Base-by-base conservation (phyloP, 2,329 filamentous ascomycete genomes). In the Bipolaris gigantea region DNA sequence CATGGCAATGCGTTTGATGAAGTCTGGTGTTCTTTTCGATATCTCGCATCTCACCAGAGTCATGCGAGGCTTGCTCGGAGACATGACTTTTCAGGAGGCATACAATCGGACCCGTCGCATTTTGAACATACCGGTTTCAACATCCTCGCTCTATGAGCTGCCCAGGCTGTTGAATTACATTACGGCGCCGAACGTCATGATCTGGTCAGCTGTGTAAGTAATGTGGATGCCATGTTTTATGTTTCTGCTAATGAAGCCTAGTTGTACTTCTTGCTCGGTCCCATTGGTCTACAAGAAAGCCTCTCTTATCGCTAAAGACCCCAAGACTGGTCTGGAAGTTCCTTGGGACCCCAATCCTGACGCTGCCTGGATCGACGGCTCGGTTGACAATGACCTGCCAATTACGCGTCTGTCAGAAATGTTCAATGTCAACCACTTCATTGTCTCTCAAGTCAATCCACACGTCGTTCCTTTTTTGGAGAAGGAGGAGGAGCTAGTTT, bases 391-490 rank as follows among this genome's bases (percentile, higher is more conserved):
- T 55, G 93, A 97, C 72, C 79, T 97, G 2, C 93, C 93, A 1
- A 96, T 96, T 85, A 91, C 88, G 18, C 85, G 90, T 2, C 80
- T 97, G 15, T 87, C 92, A 0, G 92, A 96, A 69, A 92, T 97
- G 89, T 96, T 97, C 79, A 96, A 97, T 68, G 92, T 97, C 71
- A 97, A 97, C 68, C 93, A 97, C 71, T 97, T 97, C 70, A 97
- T 97, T 62, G 93, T 97, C 16, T 96, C 92, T 0, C 93, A 97
- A 72, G 92, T 97, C 46, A 97, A 97, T 66, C 93, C 93, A 0
- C 93, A 97, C 65, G 90, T 97, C 8, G 85, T 95, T 0, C 90
- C 91, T 0, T 96, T 97, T 66, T 77, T 97, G 15, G 80, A 84
- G 15, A 89, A 87, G 61, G 89, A 95, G 53, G 89, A 91, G 56